A percentile compares a stretch with the other conserved stretches of the same genome.
Evolutionary conservation across 495 filamentous ascomycete genomes (phyloP).

Genomic region (Elaphomyces granulatus): DNA sequence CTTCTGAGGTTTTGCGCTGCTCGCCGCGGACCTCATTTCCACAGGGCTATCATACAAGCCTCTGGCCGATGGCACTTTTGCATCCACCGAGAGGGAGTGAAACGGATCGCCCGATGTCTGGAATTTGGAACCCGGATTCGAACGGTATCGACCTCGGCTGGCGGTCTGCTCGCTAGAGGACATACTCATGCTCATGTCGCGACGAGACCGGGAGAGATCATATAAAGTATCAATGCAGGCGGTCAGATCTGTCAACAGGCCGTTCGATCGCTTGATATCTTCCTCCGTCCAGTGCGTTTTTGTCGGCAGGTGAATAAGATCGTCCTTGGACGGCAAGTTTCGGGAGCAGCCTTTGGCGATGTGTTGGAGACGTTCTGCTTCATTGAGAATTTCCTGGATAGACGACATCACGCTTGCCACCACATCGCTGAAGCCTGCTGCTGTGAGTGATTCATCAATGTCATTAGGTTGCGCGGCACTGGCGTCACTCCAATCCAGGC

Average conservation of each 20-base stretch:
- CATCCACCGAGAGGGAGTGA: conserved; percentile 3
- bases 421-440: conserved; percentile 73
- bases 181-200: conserved; percentile 32
- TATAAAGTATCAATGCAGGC: conserved; percentile 81
- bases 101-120: neutral
- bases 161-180: conserved; percentile 19
- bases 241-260: conserved; percentile 63
- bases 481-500: conserved; percentile 75
- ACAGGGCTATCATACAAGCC: conserved; percentile 4
- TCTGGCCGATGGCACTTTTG: conserved; percentile 1
- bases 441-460: conserved; percentile 73
- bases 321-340: conserved; percentile 24
- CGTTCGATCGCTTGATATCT: conserved; percentile 34
- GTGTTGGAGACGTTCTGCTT: conserved; percentile 67
- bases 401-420: conserved; percentile 80
- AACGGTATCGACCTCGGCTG: conserved; percentile 15
- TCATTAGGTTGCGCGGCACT: conserved; percentile 50
- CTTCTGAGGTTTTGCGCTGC: conserved; percentile 1
- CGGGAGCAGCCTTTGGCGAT: conserved; percentile 23
- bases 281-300: conserved; percentile 37
- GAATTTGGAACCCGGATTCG: conserved; percentile 6
- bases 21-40: conserved; percentile 1
- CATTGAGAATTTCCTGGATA: conserved; percentile 74
- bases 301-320: conserved; percentile 18
- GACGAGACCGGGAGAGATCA: conserved; percentile 64